Evolutionary conservation across 768 basidiomycete genomes (phyloP).

Genomic region (Phanerochaete carnosa): DNA sequence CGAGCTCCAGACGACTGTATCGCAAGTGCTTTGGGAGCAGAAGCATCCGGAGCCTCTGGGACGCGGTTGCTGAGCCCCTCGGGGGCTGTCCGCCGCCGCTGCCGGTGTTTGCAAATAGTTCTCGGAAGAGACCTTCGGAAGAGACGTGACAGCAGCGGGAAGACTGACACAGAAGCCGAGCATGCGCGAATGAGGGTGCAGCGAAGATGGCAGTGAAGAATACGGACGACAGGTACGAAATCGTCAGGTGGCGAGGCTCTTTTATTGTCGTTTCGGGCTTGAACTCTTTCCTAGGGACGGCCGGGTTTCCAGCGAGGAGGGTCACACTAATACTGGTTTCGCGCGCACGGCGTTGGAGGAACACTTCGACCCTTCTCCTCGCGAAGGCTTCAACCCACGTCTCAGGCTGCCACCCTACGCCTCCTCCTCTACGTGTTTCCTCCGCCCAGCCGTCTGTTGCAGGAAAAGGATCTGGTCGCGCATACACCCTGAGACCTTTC

Average conservation of each 20-base stretch:
- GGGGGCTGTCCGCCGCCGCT: neutral
- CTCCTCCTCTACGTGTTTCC: constrained; percentile 11
- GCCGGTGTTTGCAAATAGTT: constrained; percentile 25
- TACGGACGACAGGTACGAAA: constrained; percentile 42
- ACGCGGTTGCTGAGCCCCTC: neutral
- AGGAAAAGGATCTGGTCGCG: constrained; percentile 55
- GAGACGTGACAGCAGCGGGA: constrained; percentile 17
- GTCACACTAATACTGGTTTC: constrained; percentile 34
- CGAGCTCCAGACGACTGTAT: neutral
- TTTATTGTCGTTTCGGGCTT: neutral
- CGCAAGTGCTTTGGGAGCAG: neutral
- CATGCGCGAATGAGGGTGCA: constrained; percentile 35
- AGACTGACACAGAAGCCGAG: neutral
- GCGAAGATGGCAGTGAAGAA: constrained; percentile 38
- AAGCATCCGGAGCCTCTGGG: constrained; percentile 3
- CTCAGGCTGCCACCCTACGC: constrained; percentile 33
- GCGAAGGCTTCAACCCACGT: constrained; percentile 29
- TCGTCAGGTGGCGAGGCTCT: constrained; percentile 23
- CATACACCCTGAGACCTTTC: constrained; percentile 52
- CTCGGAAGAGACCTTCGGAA: constrained; percentile 31
- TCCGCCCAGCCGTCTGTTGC: constrained; percentile 2
- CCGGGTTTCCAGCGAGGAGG: constrained; percentile 36
- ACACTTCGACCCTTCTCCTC: constrained; percentile 26
- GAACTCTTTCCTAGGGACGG: constrained; percentile 18
- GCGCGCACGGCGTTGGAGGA: constrained; percentile 32